phyloP scores from a whole-genome alignment of 2,329 filamentous ascomycete genomes.

The Phaeomoniella chlamydospora region DNA sequence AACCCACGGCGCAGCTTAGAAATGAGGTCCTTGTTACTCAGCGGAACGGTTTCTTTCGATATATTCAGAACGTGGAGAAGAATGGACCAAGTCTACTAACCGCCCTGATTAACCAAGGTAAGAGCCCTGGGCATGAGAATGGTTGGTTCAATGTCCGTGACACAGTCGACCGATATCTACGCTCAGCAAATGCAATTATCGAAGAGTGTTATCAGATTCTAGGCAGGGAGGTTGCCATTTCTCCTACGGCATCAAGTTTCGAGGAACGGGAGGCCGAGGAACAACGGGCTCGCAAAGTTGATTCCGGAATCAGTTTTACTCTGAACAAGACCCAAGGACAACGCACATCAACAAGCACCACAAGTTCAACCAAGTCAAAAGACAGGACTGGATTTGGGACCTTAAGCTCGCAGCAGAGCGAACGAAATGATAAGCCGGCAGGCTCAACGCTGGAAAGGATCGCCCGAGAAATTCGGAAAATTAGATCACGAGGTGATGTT shows the following conservation, averaged over 20 bases:
- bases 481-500: conserved; percentile 40
- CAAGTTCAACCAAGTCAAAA: neutral
- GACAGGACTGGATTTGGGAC: neutral
- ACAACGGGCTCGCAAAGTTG: conserved; percentile 37
- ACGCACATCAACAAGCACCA: conserved; percentile 10
- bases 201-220: conserved; percentile 40
- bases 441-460: conserved; percentile 42
- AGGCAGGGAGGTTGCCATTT: conserved; percentile 20
- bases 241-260: conserved; percentile 9
- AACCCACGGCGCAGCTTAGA: conserved; percentile 38
- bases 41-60: conserved; percentile 47
- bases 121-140: conserved; percentile 33
- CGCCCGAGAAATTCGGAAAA: conserved; percentile 42
- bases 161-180: conserved; percentile 43
- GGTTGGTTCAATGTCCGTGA: conserved; percentile 38
- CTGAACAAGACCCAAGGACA: conserved; percentile 18
- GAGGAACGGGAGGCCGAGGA: conserved; percentile 12
- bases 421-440: conserved; percentile 10
- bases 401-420: neutral
- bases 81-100: conserved; percentile 38
- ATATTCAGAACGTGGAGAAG: conserved; percentile 43
- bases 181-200: conserved; percentile 44
- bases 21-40: conserved; percentile 37
- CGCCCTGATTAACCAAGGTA: conserved; percentile 38
- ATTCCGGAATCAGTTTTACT: conserved; percentile 49